A percentile compares a stretch with the other conserved stretches of the same genome.
phyloP scores from a whole-genome alignment of 1,284 basidiomycete species.

The Leccinum griseonigrum region DNA sequence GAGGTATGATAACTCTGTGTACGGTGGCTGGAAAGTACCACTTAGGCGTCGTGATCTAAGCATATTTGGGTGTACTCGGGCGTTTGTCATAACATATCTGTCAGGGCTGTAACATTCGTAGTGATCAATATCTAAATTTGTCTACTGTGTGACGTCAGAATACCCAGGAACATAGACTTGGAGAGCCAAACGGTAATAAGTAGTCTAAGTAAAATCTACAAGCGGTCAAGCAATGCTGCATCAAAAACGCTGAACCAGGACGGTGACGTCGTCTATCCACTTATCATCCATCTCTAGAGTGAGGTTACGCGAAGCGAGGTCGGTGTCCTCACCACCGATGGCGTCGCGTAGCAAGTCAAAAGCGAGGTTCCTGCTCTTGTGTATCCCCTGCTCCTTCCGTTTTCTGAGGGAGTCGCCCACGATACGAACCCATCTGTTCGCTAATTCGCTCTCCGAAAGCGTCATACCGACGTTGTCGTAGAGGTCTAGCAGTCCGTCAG shows the following conservation, averaged over 20 bases:
- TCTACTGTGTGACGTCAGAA: neutral
- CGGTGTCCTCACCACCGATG: slow-evolving; percentile 52
- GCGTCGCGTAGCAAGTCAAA: slow-evolving; percentile 53
- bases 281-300: slow-evolving; percentile 61
- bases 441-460: slow-evolving; percentile 36
- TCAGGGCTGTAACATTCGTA: slow-evolving; percentile 6
- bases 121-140: slow-evolving; percentile 13
- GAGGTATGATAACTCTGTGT: neutral
- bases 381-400: slow-evolving; percentile 10
- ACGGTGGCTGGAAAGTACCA: neutral
- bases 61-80: slow-evolving; percentile 15
- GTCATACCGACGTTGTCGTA: slow-evolving; percentile 39
- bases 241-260: slow-evolving; percentile 46
- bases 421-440: slow-evolving; percentile 41
- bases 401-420: slow-evolving; percentile 31
- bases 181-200: neutral
- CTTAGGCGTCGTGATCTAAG: neutral
- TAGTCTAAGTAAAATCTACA: slow-evolving; percentile 9
- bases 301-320: slow-evolving; percentile 52
- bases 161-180: neutral
- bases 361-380: slow-evolving; percentile 40
- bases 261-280: slow-evolving; percentile 73
- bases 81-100: slow-evolving; percentile 18
- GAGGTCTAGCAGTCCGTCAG: slow-evolving; percentile 57
- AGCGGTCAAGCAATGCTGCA: neutral